Base-by-base conservation (phyloP, 1,139 yeast genomes). In the Sugiyamaella pinicola region DNA sequence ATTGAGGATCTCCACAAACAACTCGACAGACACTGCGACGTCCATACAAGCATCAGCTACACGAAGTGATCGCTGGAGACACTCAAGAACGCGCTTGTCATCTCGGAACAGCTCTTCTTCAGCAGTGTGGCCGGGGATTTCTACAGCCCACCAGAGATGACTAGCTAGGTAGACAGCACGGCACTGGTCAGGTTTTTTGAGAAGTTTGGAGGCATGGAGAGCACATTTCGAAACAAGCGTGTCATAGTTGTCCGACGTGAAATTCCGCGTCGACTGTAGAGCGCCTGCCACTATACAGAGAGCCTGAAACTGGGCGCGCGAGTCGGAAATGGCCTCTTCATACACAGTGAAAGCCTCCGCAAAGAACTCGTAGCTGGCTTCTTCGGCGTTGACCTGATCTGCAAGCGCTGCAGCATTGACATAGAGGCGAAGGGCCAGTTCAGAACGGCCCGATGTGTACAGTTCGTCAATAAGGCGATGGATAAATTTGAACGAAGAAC, bases 11-110 rank as follows among this genome's bases (percentile, higher is more conserved):
- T 93, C 98, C 48, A 93, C 84, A 73, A 93, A 91, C 54, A 93
- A 74, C 68, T 88, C 91, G 47, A 87, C 76, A 34, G 91, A 84
- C 12, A 83, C 85, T 58, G 82, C 84, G 2, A 85, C 82, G 64
- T 89, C 98, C 84, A 93, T 85, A 58, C 95, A 87, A 12, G 95
- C 87, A 68, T 93, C 98, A 0, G 98, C 96, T 8, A 89, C 88
- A 47, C 97, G 77, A 28, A 93, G 72, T 0, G 97, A 82, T 61
- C 93, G 75, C 64, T 84, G 88, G 33, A 85, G 70, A 63, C 89
- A 84, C 64, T 85, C 90, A 56, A 85, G 69, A 1, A 82, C 87
- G 35, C 84, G 74, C 64, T 78, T 82, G 40, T 82, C 84, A 62
- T 82, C 84, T 38, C 81, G 72, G 65, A 74, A 79, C 35, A 61